Base-by-base conservation (phyloP, 495 filamentous ascomycete genomes). In the Neurospora sp. region DNA sequence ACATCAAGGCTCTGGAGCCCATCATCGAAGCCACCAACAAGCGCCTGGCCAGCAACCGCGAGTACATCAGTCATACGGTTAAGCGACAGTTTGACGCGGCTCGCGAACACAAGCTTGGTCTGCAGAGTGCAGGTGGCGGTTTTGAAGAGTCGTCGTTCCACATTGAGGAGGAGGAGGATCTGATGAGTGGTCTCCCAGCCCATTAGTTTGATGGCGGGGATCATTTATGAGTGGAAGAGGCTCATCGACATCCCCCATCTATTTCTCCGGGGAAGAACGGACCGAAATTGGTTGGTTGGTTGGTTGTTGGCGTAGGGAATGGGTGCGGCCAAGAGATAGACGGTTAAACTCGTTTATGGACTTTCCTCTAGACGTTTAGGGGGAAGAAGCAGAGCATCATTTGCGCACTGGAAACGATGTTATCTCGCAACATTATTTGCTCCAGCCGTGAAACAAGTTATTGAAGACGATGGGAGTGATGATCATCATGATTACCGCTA, bases 21-120 rank as follows among this genome's bases (percentile, higher is more conserved):
- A 73, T 86, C 31, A 81, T 88, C 71, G 82, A 82, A 74, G 78
- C 81, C 41, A 86, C 85, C 0, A 88, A 89, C 71, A 84, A 87
- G 70, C 85, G 87, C 42, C 75, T 93, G 38, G 87, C 83, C 3
- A 81, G 89, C 7, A 89, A 83, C 76, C 87, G 88, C 75, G 91
- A 93, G 40, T 91, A 90, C 77, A 77, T 91, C 35, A 83, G 84
- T 20, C 83, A 82, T 60, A 14, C 86, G 46, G 79, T 84, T 23
- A 87, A 81, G 75, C 83, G 84, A 71, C 83, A 85, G 71, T 18
- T 66, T 66, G 54, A 66, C 7, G 54, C 54, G 27, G 54, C 54
- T 66, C 54, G 54, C 54, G 54, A 66, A 18, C 54, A 66, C 23
- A 66, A 66, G 54, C 54, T 66, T 5, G 54, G 54, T 66, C 23